Evolutionary conservation across 2,329 filamentous ascomycete species (phyloP).

Genomic region (Conoideocrella luteorostrata): DNA sequence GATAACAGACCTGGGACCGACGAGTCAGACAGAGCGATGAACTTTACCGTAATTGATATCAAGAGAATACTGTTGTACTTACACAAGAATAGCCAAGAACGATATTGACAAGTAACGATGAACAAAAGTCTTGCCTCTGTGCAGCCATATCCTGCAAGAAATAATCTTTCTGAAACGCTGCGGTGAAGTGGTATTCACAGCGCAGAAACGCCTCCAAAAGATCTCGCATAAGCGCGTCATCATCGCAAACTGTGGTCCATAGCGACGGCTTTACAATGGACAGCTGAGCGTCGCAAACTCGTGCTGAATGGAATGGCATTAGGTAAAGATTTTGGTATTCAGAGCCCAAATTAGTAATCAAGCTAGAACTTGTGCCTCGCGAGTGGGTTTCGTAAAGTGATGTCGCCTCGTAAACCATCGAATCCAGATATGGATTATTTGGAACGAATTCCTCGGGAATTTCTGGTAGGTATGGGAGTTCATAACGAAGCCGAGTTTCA

Average conservation of each 20-base stretch:
- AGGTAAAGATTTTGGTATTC: slow-evolving; percentile 19
- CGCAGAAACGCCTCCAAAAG: slow-evolving; percentile 21
- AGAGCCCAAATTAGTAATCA: not conserved
- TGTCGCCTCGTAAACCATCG: slow-evolving; percentile 19
- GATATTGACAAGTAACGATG: slow-evolving; percentile 31
- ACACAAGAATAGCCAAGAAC: slow-evolving; percentile 31
- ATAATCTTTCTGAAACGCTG: slow-evolving; percentile 31
- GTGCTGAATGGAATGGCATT: slow-evolving; percentile 30
- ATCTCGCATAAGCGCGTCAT: slow-evolving; percentile 29
- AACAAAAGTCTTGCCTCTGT: slow-evolving; percentile 27
- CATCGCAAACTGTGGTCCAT: slow-evolving; percentile 30
- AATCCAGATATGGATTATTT: slow-evolving; percentile 21
- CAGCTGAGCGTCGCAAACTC: slow-evolving; percentile 27
- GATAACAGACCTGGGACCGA: slow-evolving; percentile 23
- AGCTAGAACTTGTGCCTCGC: accelerated
- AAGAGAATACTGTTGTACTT: slow-evolving; percentile 9
- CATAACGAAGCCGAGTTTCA: slow-evolving; percentile 31
- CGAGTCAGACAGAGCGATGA: no score
- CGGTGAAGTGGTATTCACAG: slow-evolving; percentile 30
- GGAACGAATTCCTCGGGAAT: slow-evolving; percentile 14
- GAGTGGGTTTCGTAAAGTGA: slow-evolving; percentile 6
- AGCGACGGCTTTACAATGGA: slow-evolving; percentile 21
- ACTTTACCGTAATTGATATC: no score
- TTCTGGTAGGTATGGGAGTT: slow-evolving; percentile 27
- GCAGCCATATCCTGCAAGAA: slow-evolving; percentile 33